These are phyloP conservation scores for Boletus vermiculosoides DNA, from an alignment of 768 basidiomycete genomes.

Conservation along the genomic window DNA sequence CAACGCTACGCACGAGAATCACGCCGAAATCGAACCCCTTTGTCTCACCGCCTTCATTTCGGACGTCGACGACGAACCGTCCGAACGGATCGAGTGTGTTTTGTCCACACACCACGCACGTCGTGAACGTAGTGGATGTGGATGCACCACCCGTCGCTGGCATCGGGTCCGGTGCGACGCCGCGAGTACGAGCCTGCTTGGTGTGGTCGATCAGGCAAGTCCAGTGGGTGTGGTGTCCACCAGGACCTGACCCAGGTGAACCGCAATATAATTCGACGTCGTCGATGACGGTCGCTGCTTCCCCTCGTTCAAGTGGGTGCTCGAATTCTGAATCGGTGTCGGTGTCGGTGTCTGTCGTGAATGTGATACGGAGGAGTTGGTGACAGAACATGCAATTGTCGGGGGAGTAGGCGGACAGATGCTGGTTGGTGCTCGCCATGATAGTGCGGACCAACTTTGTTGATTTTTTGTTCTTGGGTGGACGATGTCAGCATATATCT, in stretches of 20 bases:
- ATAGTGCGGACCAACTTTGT: neutral
- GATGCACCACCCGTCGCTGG: neutral
- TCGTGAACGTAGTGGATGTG: neutral
- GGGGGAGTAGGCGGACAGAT: slow-evolving; percentile 14
- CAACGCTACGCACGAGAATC: slow-evolving; percentile 23
- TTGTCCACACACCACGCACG: slow-evolving; percentile 17
- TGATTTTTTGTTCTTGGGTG: neutral
- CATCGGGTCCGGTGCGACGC: neutral
- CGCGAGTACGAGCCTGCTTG: neutral
- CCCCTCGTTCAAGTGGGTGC: neutral
- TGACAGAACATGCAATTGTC: slow-evolving; percentile 28
- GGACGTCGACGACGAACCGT: slow-evolving; percentile 26
- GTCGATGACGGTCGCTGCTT: slow-evolving; percentile 16
- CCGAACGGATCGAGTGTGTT: slow-evolving; percentile 17
- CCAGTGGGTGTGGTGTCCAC: slow-evolving; percentile 29
- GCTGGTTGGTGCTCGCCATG: slow-evolving; percentile 9
- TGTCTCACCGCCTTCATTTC: slow-evolving; percentile 28
- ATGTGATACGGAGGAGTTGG: slow-evolving; percentile 16
- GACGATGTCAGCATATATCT: too few relatives aligned
- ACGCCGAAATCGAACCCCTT: slow-evolving; percentile 27
- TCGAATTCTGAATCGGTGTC: slow-evolving; percentile 7
- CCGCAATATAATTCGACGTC: slow-evolving; percentile 27
- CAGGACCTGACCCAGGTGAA: slow-evolving; percentile 18
- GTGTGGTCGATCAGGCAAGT: slow-evolving; percentile 26
- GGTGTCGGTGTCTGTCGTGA: neutral